Conservation (phyloP, 1,284 basidiomycete genomes). For the Cutaneotrichosporon cutaneum region DNA sequence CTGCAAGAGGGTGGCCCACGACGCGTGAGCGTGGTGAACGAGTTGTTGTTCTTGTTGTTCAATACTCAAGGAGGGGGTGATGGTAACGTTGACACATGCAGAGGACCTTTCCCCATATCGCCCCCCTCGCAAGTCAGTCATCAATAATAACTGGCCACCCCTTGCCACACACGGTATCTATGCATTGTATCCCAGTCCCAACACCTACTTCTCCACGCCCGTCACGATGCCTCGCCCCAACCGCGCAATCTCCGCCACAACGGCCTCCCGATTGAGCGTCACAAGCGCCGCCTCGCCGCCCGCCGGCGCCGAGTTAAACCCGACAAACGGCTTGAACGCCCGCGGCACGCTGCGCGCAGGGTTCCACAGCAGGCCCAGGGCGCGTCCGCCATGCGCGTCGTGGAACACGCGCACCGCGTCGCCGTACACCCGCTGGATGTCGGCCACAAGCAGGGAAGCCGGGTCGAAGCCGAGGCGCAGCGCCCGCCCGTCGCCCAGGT, state of each 20-base stretch:
- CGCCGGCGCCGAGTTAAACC: slow-evolving; percentile 62
- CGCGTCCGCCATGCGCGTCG: slow-evolving; percentile 75
- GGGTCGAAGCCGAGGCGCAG: slow-evolving; percentile 65
- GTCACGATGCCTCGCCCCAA: slow-evolving; percentile 71
- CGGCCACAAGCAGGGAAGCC: slow-evolving; percentile 64
- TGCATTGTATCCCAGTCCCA: too few species aligned
- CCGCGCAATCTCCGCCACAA: slow-evolving; percentile 76
- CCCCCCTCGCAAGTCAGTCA: too few species aligned
- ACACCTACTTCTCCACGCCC: slow-evolving; percentile 46
- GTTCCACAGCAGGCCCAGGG: slow-evolving; percentile 85
- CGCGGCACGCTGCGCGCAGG: slow-evolving; percentile 55
- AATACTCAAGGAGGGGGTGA: too few species aligned
- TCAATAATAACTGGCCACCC: too few species aligned
- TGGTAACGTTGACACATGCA: too few species aligned
- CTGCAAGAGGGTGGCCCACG: too few species aligned
- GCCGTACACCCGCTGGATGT: slow-evolving; percentile 68
- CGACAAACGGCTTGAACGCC: slow-evolving; percentile 78
- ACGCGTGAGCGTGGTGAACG: too few species aligned
- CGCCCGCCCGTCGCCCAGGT: slow-evolving; percentile 27
- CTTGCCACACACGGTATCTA: too few species aligned
- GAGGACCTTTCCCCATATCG: too few species aligned
- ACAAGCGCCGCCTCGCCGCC: slow-evolving; percentile 61
- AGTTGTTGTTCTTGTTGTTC: too few species aligned
- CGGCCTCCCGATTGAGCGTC: slow-evolving; percentile 65
- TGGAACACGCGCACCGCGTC: slow-evolving; percentile 82